These are phyloP conservation scores for Rubroboletus satanas DNA, from an alignment of 768 basidiomycete genomes.

Conservation along the genomic window DNA sequence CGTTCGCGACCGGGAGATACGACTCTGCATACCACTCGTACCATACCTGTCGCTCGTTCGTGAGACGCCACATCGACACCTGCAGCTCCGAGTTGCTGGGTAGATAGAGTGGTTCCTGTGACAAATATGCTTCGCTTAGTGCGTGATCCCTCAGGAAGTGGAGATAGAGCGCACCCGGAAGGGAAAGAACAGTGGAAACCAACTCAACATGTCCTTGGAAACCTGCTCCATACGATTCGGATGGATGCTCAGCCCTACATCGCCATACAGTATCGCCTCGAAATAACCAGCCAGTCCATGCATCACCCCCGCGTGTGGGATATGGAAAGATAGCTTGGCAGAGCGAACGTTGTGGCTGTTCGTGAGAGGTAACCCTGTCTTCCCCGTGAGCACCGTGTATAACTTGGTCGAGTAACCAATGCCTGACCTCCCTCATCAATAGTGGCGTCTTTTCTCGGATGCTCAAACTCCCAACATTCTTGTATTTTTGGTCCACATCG, in stretches of 20 bases:
- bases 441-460: conserved; percentile 79
- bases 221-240: conserved; percentile 81
- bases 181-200: conserved; percentile 98
- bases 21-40: conserved; percentile 99
- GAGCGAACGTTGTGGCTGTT: conserved; percentile 95
- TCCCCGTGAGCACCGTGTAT: conserved; percentile 6
- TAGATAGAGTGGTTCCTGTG: conserved; percentile 87
- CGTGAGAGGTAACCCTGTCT: conserved; percentile 79
- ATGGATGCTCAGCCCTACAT: conserved; percentile 89
- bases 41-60: conserved; percentile 88
- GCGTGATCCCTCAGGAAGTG: neutral
- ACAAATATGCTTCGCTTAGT: neutral
- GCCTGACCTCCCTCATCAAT: conserved; percentile 64
- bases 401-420: neutral
- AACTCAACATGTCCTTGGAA: conserved; percentile 97
- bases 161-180: conserved; percentile 58
- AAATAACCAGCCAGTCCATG: conserved; percentile 98
- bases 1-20: conserved; percentile 64
- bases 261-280: conserved; percentile 89
- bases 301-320: conserved; percentile 89
- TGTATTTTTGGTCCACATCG: conserved; percentile 82
- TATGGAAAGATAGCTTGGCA: conserved; percentile 81
- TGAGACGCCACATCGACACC: conserved; percentile 92
- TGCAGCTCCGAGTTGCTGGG: conserved; percentile 90
- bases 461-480: conserved; percentile 97